Base-by-base conservation (phyloP, 495 filamentous ascomycete species). In the Cryomyces minteri region DNA sequence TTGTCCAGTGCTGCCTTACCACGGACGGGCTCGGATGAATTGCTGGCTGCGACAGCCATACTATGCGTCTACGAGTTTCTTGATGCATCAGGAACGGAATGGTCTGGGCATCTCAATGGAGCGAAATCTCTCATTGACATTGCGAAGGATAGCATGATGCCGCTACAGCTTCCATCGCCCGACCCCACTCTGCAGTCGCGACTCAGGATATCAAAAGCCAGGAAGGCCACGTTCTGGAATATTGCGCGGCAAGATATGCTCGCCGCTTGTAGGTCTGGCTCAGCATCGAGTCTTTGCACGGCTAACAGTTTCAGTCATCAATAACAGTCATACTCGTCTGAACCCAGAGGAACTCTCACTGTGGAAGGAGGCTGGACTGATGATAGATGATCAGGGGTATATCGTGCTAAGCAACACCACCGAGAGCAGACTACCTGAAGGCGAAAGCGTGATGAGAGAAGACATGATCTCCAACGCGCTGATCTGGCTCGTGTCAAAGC, bases 181-280 rank as follows among this genome's bases (percentile, higher is more conserved):
- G 59, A 58, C 11, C 41, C 39, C 12, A 41, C 36, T 7, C 31
- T 50, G 18, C 30, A 41, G 55, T 45, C 49, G 1, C 48, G 51
- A 28, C 47, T 52, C 12, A 43, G 52, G 7, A 56, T 58, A 5
- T 74, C 70, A 1, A 72, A 70, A 53, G 72, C 73, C 4, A 64
- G 74, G 4, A 67, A 57, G 52, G 75, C 74, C 5, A 74, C 70
- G 1, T 79, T 79, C 53, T 79, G 75, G 75, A 77, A 77, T 49
- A 76, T 77, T 55, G 76, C 74, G 14, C 62, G 74, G 34, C 75
- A 79, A 53, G 75, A 79, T 52, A 74, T 77, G 58, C 61, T 80
- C 6, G 69, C 73, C 54, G 73, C 74, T 31, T 76, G 72, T 76
- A 62, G 67, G 71, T 67, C 12, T 25, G 32, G 36, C 6, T 14